Evolutionary conservation across 768 basidiomycete species (phyloP).

Genomic region (Pluteus cervinus): DNA sequence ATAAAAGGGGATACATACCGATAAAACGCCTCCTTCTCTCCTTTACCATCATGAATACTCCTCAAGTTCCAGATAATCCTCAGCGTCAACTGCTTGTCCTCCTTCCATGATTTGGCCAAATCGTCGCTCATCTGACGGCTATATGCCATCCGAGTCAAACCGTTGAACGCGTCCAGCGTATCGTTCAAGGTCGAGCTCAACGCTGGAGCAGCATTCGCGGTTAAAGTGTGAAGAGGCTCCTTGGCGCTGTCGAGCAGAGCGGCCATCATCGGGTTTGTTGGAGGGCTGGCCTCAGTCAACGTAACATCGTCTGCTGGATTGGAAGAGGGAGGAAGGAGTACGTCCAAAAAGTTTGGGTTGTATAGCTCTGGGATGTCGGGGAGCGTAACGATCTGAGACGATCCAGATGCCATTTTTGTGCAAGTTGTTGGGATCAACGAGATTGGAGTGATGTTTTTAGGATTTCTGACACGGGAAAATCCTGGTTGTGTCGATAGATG

Average conservation of each 20-base stretch:
- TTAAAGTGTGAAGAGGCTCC: slow-evolving; percentile 41
- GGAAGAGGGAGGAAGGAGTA: slow-evolving; percentile 36
- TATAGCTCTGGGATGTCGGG: slow-evolving; percentile 56
- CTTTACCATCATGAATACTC: slow-evolving; percentile 68
- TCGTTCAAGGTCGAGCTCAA: slow-evolving; percentile 44
- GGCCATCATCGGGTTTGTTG: slow-evolving; percentile 47
- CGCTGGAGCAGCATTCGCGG: slow-evolving; percentile 45
- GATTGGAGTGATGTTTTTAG: too few relatives aligned
- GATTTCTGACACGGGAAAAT: too few relatives aligned
- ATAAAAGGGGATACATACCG: slow-evolving; percentile 26
- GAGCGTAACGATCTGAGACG: slow-evolving; percentile 42
- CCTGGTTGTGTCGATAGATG: too few relatives aligned
- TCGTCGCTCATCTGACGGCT: slow-evolving; percentile 20
- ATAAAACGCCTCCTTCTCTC: slow-evolving; percentile 57
- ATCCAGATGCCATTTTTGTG: slow-evolving; percentile 14
- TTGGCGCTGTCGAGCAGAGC: slow-evolving; percentile 38
- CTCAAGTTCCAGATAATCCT: slow-evolving; percentile 62
- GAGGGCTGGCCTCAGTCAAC: slow-evolving; percentile 6
- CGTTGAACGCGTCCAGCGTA: slow-evolving; percentile 54
- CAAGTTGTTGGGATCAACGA: too few relatives aligned
- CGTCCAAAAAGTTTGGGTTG: slow-evolving; percentile 48
- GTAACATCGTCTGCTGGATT: slow-evolving; percentile 6
- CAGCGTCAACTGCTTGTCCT: slow-evolving; percentile 53
- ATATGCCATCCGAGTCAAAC: slow-evolving; percentile 21
- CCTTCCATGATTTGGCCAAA: slow-evolving; percentile 49